Base-by-base conservation (phyloP, 345 rosid species). In the Gossypium ekmanianum region DNA sequence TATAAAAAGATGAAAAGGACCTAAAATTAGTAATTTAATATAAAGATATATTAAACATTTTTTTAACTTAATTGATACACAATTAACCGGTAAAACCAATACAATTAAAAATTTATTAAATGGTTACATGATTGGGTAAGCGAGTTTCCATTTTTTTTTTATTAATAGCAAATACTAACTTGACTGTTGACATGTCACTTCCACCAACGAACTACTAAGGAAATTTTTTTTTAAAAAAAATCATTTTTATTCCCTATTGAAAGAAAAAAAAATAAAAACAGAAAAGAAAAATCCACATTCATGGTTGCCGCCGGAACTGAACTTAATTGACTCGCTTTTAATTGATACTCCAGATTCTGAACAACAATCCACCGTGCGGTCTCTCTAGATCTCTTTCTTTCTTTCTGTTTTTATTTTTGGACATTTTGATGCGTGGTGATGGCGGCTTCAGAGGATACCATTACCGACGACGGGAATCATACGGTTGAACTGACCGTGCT, bases 401-500 rank as follows among this genome's bases (percentile, higher is more conserved):
- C 39, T 27, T 13, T 27, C 2, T 2, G 8, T 14, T 1, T 61
- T 14, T 27, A 34, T 16, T 59, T 34, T 34, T 34, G 41, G 41
- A 34, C 41, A 34, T 13, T 61, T 61, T 26, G 39, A 61, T 27
- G 41, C 2, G n/a, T 7, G 41, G 11, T 52, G 48, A 70, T 70
- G 74, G 61, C 61, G 48, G 61, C 74, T 54, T 52, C 61, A 11
- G 27, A 48, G 47, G 45, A 61, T 27, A 14, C 43, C 64, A 34
- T 34, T 34, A 6, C 62, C 62, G 62, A 12, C n/a, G 43, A 26
- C 10, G 64, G 41, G n/a, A 26, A 61, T 61, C 64, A 61, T 61
- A 61, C 64, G 10, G 41, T 61, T n/a, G 64, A 61, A 88, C 89
- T 94, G 72, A 77, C 87, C 71, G 88, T 80, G 10, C 71, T 87